Percentiles rank a stretch among this genome's conserved stretches.
These are phyloP conservation scores for Phallus indusiatus DNA, from an alignment of 768 basidiomycete species.

Conservation along the genomic window DNA sequence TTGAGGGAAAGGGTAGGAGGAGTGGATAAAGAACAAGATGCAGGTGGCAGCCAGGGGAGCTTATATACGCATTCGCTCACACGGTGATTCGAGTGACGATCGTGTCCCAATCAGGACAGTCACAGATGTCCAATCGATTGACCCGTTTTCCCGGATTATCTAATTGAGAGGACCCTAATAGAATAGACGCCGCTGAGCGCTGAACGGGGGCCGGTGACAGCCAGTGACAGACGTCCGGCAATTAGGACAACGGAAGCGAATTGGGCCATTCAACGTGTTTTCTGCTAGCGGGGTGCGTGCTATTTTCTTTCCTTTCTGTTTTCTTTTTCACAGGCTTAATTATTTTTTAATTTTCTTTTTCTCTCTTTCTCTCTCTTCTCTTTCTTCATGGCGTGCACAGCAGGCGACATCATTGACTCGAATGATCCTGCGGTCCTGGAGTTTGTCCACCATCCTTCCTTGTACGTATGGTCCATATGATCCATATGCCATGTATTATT, in stretches of 20 bases:
- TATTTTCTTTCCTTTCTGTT: neutral
- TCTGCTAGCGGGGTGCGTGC: neutral
- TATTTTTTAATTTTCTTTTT: neutral
- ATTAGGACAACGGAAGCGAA: neutral
- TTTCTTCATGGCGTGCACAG: neutral
- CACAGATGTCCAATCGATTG: too few species aligned
- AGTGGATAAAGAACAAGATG: neutral
- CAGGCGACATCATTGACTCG: neutral
- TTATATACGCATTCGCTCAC: too few species aligned
- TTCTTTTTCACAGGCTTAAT: neutral
- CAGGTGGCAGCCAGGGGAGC: neutral
- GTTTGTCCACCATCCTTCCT: slow-evolving; percentile 4
- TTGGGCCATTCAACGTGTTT: neutral
- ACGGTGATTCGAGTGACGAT: too few species aligned
- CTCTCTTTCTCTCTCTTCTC: neutral
- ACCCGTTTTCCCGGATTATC: too few species aligned
- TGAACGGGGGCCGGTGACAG: too few species aligned
- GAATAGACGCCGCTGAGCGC: too few species aligned
- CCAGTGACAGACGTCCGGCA: too few species aligned
- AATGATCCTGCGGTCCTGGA: neutral
- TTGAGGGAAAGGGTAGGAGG: neutral
- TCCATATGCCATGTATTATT: neutral
- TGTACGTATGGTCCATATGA: neutral
- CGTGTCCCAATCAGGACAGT: too few species aligned
- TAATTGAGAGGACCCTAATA: too few species aligned